Base-by-base conservation (phyloP, 192 early-diverging fungal genomes). In the Linnemannia zychae region DNA sequence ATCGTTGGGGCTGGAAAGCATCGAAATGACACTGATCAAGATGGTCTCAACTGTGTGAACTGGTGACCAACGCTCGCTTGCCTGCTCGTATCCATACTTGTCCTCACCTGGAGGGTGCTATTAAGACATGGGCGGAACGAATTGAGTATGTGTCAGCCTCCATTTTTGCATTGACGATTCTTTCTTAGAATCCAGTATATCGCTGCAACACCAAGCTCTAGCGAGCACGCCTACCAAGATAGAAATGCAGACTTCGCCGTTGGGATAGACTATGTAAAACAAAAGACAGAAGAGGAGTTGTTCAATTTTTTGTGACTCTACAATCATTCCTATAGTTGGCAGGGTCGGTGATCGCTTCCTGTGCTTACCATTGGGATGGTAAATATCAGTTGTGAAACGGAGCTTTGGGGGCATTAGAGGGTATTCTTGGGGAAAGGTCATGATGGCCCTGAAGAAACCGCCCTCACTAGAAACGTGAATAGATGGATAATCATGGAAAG, bases 31-130 rank as follows among this genome's bases (percentile, higher is more conserved):
- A 74, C 94, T 95, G 33, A 99, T 67, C 38, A 99, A 85, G 72
- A 99, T 97, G 16, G 96, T 95, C 87, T 98, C 97, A 44, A 98
- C 97, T 3, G 96, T 97, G 89, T 98, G 97, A 28, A 97, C 94
- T n/a, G 98, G 97, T 31, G 92, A 91, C 98, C 98, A 99, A 76
- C 98, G 92, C 84, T 99, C 98, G 48, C 90, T 90, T 4, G 97
- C 93, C 67, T 93, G 84, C 81, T 98, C 97, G 84, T 99, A 99
- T 0, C 97, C 97, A 76, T 91, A 98, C 78, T 92, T 92, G 88
- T 99, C 98, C 28, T 97, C 95, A n/a, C 93, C 96, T 24, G 94
- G 92, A 40, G 90, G 91, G 70, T 95, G 93, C 90, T 91, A 86
- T 15, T 28, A 40, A 47, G 33, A 48, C 36, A 68, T 44, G n/a